Conservation (phyloP, 1,139 yeast species). For the Debaryomyces udenii region DNA sequence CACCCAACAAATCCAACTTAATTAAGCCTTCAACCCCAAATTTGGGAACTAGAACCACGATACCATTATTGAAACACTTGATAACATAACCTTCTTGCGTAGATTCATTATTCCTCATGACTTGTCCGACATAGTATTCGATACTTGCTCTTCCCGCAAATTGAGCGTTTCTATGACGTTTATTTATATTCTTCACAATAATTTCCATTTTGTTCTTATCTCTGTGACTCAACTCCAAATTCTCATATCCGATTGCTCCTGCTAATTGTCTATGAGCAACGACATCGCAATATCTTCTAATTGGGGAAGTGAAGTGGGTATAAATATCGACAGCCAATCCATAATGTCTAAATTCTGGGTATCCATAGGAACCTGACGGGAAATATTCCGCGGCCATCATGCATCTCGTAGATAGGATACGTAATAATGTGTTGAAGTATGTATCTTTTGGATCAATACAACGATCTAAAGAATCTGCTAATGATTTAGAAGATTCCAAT, state of each 20-base stretch:
- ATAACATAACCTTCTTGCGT: conserved; percentile 89
- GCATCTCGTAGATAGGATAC: conserved; percentile 98
- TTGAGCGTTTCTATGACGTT: conserved; percentile 96
- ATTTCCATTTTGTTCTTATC: conserved; percentile 90
- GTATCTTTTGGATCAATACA: conserved; percentile 83
- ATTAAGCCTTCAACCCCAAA: conserved; percentile 96
- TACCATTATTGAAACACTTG: conserved; percentile 91
- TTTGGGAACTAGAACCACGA: conserved; percentile 93
- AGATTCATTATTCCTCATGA: conserved; percentile 76
- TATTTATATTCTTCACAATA: conserved; percentile 87
- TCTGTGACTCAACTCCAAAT: conserved; percentile 77
- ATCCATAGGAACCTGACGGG: conserved; percentile 88
- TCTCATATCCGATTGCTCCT: conserved; percentile 94
- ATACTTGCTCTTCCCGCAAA: conserved; percentile 98
- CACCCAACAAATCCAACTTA: conserved; percentile 74
- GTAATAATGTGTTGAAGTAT: conserved; percentile 87
- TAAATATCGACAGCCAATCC: conserved; percentile 97
- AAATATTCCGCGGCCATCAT: conserved; percentile 99
- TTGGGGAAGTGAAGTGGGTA: conserved; percentile 98
- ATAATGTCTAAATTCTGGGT: conserved; percentile 94
- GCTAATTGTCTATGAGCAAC: conserved; percentile 97
- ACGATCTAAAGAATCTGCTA: conserved; percentile 91
- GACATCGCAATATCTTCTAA: conserved; percentile 96
- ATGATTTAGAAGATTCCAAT: conserved; percentile 82
- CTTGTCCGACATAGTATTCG: conserved; percentile 97